Evolutionary conservation across 352 stramenopile species (phyloP), one percentile per base, ranked within the genome.

Genomic region (Globisporangium spinosum): DNA sequence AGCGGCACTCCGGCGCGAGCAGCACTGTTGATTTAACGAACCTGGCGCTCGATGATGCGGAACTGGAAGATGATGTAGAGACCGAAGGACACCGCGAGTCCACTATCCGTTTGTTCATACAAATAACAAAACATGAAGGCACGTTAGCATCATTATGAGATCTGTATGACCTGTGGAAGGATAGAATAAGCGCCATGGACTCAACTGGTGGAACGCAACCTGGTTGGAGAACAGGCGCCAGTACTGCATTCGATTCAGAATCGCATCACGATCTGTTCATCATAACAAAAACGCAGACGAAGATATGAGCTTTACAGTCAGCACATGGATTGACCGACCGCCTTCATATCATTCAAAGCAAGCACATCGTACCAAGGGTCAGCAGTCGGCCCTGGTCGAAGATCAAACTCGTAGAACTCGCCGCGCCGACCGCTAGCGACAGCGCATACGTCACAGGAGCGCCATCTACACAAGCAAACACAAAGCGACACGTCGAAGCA

Each of bases 1-100:
- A 23, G 9, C 20, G 34, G 2, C 53, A 54, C 20, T 17, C 4
- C 25, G 20, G 23, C 5, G 1, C n/a, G 15, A 10, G 3, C 9
- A 45, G 25, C 38, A 62, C 23, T 20, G 32, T 8, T 9, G 23
- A 34, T 64, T 27, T 22, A 13, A 54, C 64, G 23, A 55, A 89
- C 80, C 76, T 87, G 77, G 2, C 88, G 78, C 68, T 96, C 88
- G 22, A 96, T 70, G 25, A 94, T 74, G 54, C 88, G 85, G 72
- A 90, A 94, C 77, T 94, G 85, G 77, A 93, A 96, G 65, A 96
- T 79, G 55, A 89, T 73, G 63, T 96, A 96, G 51, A 96, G 76
- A 7, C 88, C 88, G 58, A 96, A 78, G 0, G 86, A 89, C 43
- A 87, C 86, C 0, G 84, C 85, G 25, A 96, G 69, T 8, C 88